phyloP scores from a whole-genome alignment of 2,329 filamentous ascomycete genomes.

The Akanthomyces muscarius region DNA sequence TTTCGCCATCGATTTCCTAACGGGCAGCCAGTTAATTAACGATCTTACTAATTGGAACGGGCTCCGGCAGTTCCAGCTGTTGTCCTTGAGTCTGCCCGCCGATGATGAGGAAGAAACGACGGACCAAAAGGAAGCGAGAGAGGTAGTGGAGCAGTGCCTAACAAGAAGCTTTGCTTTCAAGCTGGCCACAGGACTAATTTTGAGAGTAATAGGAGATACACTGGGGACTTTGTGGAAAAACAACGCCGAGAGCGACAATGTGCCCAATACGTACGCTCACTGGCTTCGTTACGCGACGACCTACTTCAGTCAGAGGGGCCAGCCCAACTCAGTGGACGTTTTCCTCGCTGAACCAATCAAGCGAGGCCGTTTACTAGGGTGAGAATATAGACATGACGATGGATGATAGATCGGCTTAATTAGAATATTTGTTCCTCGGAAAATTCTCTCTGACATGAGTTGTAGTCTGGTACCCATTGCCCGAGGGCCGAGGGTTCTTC shows the following conservation, averaged over 20 bases:
- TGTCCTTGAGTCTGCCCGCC: slow-evolving; percentile 36
- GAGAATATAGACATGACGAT: background rate
- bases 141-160: slow-evolving; percentile 50
- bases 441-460: too few relatives aligned
- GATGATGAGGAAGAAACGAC: slow-evolving; percentile 31
- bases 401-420: background rate
- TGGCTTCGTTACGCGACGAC: slow-evolving; percentile 50
- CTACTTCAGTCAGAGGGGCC: slow-evolving; percentile 41
- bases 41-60: slow-evolving; percentile 50
- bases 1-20: slow-evolving; percentile 48
- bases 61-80: slow-evolving; percentile 43
- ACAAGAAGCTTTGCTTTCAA: slow-evolving; percentile 51
- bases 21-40: slow-evolving; percentile 49
- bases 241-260: slow-evolving; percentile 44
- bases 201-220: slow-evolving; percentile 46
- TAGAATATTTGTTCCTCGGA: too few relatives aligned
- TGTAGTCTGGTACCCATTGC: too few relatives aligned
- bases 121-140: slow-evolving; percentile 45
- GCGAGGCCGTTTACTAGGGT: slow-evolving; percentile 28
- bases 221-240: slow-evolving; percentile 51
- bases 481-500: too few relatives aligned
- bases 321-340: slow-evolving; percentile 35
- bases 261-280: slow-evolving; percentile 49
- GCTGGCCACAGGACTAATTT: slow-evolving; percentile 50
- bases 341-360: slow-evolving; percentile 35